phyloP scores from a whole-genome alignment of 1,284 basidiomycete species.

The Stygiomarasmius scandens region DNA sequence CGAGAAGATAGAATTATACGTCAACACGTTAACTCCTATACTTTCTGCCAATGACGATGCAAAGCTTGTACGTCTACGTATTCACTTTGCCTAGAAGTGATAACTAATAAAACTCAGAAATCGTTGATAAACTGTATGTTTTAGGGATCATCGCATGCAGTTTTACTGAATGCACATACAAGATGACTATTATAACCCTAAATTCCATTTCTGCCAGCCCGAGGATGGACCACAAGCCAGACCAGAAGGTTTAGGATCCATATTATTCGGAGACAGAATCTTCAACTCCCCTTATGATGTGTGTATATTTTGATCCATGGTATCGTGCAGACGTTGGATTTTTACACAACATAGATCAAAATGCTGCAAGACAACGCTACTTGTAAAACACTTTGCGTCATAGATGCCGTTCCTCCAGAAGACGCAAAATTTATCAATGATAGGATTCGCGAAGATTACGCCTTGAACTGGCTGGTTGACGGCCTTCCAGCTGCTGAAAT shows the following conservation, averaged over 20 bases:
- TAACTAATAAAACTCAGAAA: conserved; percentile 51
- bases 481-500: conserved; percentile 93
- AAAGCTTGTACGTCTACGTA: conserved; percentile 62
- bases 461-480: conserved; percentile 94
- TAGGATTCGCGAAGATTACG: conserved; percentile 90
- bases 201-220: conserved; percentile 88
- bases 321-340: conserved; percentile 4
- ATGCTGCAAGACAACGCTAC: conserved; percentile 76
- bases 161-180: background rate
- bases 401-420: conserved; percentile 59
- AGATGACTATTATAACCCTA: conserved; percentile 89
- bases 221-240: conserved; percentile 76
- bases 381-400: conserved; percentile 79
- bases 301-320: conserved; percentile 49
- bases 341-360: conserved; percentile 53
- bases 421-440: conserved; percentile 91
- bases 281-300: conserved; percentile 90
- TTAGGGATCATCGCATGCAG: background rate
- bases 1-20: conserved; percentile 77
- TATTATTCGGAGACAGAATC: conserved; percentile 95
- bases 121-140: conserved; percentile 77
- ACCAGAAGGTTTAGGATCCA: conserved; percentile 89
- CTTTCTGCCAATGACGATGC: conserved; percentile 68
- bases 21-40: conserved; percentile 89
- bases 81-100: conserved; percentile 7